Conservation (phyloP, 495 filamentous ascomycete genomes). For the Daldinia loculata region DNA sequence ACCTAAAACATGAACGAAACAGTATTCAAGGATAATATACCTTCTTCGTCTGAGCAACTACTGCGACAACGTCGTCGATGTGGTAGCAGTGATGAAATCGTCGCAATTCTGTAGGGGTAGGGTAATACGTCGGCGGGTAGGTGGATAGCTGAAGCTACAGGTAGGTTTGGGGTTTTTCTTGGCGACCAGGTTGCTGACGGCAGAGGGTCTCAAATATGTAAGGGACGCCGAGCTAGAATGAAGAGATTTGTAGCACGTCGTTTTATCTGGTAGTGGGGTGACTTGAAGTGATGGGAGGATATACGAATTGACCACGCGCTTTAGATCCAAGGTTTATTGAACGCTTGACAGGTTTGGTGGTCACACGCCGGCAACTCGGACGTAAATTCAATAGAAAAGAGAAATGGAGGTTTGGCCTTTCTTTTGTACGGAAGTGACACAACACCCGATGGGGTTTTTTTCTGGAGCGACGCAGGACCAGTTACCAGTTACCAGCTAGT, state of each 20-base stretch:
- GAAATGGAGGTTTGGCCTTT: conserved; percentile 13
- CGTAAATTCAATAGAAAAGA: conserved; percentile 7
- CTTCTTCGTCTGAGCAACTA: conserved; percentile 9
- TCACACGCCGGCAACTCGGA: conserved; percentile 13
- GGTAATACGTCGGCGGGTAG: conserved; percentile 6
- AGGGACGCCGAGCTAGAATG: conserved; percentile 7
- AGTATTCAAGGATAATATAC: conserved; percentile 15
- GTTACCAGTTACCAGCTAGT: conserved; percentile 10
- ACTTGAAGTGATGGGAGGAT: conserved; percentile 2
- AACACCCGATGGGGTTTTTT: conserved; percentile 7
- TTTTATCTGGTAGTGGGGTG: conserved; percentile 24
- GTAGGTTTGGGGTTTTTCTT: conserved; percentile 26
- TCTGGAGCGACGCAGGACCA: conserved; percentile 5
- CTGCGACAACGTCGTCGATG: conserved; percentile 5
- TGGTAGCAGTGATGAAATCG: conserved; percentile 25
- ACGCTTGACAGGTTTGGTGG: conserved; percentile 5
- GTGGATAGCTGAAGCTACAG: conserved; percentile 1
- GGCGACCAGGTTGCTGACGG: conserved; percentile 14
- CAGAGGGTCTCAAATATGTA: conserved; percentile 16
- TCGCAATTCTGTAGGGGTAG: conserved; percentile 13
- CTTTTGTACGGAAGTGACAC: conserved; percentile 23
- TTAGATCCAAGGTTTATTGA: background rate
- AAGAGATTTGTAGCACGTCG: conserved; percentile 8
- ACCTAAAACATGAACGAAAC: conserved; percentile 12
- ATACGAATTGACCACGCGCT: conserved; percentile 12